Evolutionary conservation across 495 filamentous ascomycete genomes (phyloP).

Genomic region (Hapsidospora chrysogenum): DNA sequence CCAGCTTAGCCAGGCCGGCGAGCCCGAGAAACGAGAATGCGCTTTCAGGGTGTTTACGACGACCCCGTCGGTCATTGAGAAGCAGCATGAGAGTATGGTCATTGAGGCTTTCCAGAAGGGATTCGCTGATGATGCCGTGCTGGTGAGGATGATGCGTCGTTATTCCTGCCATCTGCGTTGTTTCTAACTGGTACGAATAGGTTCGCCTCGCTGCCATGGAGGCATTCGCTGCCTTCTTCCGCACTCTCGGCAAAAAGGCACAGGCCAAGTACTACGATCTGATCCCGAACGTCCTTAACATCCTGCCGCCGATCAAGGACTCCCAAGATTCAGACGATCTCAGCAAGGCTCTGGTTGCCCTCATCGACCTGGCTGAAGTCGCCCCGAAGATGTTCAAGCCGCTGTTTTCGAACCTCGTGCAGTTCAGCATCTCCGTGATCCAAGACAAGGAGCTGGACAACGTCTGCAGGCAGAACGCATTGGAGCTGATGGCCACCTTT

Average conservation of each 20-base stretch:
- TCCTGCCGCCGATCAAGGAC: conserved; percentile 84
- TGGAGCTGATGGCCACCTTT: conserved; percentile 97
- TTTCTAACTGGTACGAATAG: conserved; percentile 17
- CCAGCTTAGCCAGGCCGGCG: conserved; percentile 66
- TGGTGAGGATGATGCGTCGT: no score
- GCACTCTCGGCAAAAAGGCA: conserved; percentile 67
- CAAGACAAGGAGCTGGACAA: conserved; percentile 90
- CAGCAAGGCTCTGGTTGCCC: conserved; percentile 68
- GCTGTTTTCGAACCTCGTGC: conserved; percentile 77
- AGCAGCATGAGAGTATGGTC: conserved; percentile 79
- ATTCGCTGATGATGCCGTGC: conserved; percentile 74
- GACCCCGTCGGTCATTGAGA: conserved; percentile 91
- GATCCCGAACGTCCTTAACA: conserved; percentile 78
- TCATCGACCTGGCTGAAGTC: conserved; percentile 86
- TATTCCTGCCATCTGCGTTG: background rate
- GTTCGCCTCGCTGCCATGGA: conserved; percentile 90
- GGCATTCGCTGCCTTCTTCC: conserved; percentile 91
- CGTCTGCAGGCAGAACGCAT: conserved; percentile 77
- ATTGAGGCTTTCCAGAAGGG: conserved; percentile 71
- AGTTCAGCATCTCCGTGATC: conserved; percentile 81
- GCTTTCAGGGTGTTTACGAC: conserved; percentile 90
- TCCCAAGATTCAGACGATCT: conserved; percentile 75
- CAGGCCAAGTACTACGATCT: conserved; percentile 76
- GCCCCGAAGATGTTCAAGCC: conserved; percentile 93
- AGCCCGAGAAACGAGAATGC: conserved; percentile 67